Base-by-base conservation (phyloP, 352 stramenopile species). In the Phytophthora tentaculata region DNA sequence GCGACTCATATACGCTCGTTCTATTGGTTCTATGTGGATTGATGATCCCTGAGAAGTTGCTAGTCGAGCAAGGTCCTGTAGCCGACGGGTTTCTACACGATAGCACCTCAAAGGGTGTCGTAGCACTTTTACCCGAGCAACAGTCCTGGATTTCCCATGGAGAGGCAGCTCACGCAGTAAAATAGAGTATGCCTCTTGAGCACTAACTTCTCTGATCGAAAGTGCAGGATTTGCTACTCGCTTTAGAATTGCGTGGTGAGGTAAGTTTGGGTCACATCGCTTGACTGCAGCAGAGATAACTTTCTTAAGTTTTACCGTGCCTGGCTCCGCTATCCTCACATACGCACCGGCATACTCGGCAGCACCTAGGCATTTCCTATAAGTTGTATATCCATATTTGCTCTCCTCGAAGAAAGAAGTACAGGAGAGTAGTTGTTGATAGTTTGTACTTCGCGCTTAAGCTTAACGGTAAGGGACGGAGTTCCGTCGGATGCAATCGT, bases 311-410 rank as follows among this genome's bases (percentile, higher is more conserved):
- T 35, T 17, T 0, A 53, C 2, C 9, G 59, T 65, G 5, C 58
- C 49, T 2, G 58, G 58, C 20, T 67, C 59, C 24, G 59, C 49
- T 32, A 78, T 81, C 22, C 69, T 81, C 0, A 76, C 29, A 16
- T 78, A 78, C 0, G 63, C 66, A 16, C 53, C 62, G 6, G 65
- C 66, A 22, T 80, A 77, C 7, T 77, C 73, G 0, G 61, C 64
- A 4, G 49, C 73, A 3, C 69, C 64, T 77, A 75, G 0, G 61
- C 61, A 24, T 80, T 80, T 0, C 61, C 65, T 16, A 77, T 65
- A 2, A 57, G 3, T 17, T 75, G 58, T 0, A 77, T 51, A 32
- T 77, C 68, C 67, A 76, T 79, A 22, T 79, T 79, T 17, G 67
- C 63, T 1, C 68, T 17, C 63, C 63, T 74, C 0, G 10, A 35